A percentile compares a stretch with the other conserved stretches of the same genome.
Evolutionary conservation across 371 early-diverging fungal species (phyloP).

Genomic region (Mucor irregularis): DNA sequence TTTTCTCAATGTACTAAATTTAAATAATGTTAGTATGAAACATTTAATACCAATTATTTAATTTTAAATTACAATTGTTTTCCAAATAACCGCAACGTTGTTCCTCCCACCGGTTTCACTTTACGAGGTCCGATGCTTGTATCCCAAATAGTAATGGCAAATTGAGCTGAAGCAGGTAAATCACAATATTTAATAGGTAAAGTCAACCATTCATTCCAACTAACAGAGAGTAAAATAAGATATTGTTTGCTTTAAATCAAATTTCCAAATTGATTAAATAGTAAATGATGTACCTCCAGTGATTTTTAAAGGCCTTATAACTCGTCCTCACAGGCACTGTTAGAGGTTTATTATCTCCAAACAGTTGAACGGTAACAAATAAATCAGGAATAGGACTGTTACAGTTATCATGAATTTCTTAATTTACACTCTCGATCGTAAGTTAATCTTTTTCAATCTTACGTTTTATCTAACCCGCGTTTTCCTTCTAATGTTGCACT

Average conservation of each 20-base stretch:
- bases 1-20: slow-evolving; percentile 68
- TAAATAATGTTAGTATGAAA: neutral
- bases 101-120: slow-evolving; percentile 71
- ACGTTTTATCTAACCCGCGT: neutral
- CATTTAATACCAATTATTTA: neutral
- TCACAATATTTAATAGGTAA: slow-evolving; percentile 87
- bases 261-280: neutral
- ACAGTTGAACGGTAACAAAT: slow-evolving; percentile 75
- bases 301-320: slow-evolving; percentile 60
- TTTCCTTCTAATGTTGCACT: slow-evolving; percentile 49
- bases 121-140: slow-evolving; percentile 69
- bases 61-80: slow-evolving; percentile 61
- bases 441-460: too few relatives aligned
- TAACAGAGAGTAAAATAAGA: slow-evolving; percentile 8
- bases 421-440: too few relatives aligned
- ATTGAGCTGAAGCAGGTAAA: slow-evolving; percentile 72
- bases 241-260: neutral
- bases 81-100: slow-evolving; percentile 78
- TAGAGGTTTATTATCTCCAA: slow-evolving; percentile 77
- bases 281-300: slow-evolving; percentile 45
- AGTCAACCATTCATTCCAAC: slow-evolving; percentile 92
- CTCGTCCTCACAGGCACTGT: slow-evolving; percentile 71
- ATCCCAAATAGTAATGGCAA: slow-evolving; percentile 84
- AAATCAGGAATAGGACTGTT: slow-evolving; percentile 50
- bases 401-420: too few relatives aligned